phyloP scores from a whole-genome alignment of 495 filamentous ascomycete genomes.

The Hypoxylon crocopeplum region DNA sequence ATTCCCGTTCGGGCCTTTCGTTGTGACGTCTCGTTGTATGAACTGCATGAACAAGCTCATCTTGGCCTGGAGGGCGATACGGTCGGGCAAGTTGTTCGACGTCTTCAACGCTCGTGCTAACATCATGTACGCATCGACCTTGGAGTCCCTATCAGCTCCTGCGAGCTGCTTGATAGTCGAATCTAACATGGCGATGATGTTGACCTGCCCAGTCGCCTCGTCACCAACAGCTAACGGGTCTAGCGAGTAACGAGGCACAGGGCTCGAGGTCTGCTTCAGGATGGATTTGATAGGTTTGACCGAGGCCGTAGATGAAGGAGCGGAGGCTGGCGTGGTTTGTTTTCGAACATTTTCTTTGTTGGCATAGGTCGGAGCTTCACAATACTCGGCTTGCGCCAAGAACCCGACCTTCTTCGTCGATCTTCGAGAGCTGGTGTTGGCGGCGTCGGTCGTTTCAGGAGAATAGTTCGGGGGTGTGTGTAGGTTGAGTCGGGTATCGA shows the following conservation, averaged over 20 bases:
- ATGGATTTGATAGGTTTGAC: slow-evolving; percentile 81
- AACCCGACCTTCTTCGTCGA: slow-evolving; percentile 75
- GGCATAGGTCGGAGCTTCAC: slow-evolving; percentile 60
- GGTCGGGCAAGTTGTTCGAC: slow-evolving; percentile 76
- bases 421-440: slow-evolving; percentile 62
- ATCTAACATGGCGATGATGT: slow-evolving; percentile 79
- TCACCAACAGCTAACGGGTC: slow-evolving; percentile 47
- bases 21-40: slow-evolving; percentile 76
- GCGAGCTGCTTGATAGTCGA: slow-evolving; percentile 81
- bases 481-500: slow-evolving; percentile 45
- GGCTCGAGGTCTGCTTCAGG: slow-evolving; percentile 68
- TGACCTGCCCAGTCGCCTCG: slow-evolving; percentile 47
- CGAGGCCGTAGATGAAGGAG: slow-evolving; percentile 65
- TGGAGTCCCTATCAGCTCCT: slow-evolving; percentile 67
- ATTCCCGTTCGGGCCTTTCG: slow-evolving; percentile 57
- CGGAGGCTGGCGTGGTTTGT: slow-evolving; percentile 51
- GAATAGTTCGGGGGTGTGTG: slow-evolving; percentile 60
- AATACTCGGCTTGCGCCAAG: slow-evolving; percentile 75
- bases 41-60: slow-evolving; percentile 76
- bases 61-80: slow-evolving; percentile 74
- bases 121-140: slow-evolving; percentile 85
- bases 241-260: slow-evolving; percentile 45
- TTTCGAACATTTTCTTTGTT: slow-evolving; percentile 52
- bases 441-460: slow-evolving; percentile 60
- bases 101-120: slow-evolving; percentile 76